phyloP scores from a whole-genome alignment of 1,284 basidiomycete species.

The Irpex lacteus region DNA sequence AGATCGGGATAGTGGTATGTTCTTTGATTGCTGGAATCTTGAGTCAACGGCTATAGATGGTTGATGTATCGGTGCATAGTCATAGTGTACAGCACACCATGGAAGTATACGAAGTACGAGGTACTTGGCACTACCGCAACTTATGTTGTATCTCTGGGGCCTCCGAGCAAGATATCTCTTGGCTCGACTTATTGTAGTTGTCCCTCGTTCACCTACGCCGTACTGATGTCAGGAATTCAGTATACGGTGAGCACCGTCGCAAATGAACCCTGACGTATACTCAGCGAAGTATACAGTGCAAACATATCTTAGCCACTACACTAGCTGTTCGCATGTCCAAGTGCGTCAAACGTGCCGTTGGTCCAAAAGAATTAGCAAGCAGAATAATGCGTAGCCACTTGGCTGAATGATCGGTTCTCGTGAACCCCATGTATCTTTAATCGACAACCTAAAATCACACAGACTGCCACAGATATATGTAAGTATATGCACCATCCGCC shows the following conservation, averaged over 20 bases:
- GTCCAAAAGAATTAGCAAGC: conserved; percentile 43
- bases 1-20: conserved; percentile 59
- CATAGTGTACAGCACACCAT: conserved; percentile 55
- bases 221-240: conserved; percentile 55
- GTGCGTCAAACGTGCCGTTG: conserved; percentile 47
- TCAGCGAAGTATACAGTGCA: conserved; percentile 48
- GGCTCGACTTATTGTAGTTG: conserved; percentile 67
- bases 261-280: background rate
- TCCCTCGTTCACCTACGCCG: conserved; percentile 64
- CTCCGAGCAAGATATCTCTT: conserved; percentile 27
- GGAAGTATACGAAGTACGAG: conserved; percentile 58
- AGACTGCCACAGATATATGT: too few relatives aligned
- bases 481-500: too few relatives aligned
- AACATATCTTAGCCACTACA: conserved; percentile 67
- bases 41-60: background rate
- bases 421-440: too few relatives aligned
- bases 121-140: conserved; percentile 62
- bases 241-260: conserved; percentile 50
- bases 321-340: conserved; percentile 53
- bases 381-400: background rate
- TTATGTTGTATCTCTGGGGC: conserved; percentile 56
- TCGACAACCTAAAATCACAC: too few relatives aligned
- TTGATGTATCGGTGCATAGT: conserved; percentile 37
- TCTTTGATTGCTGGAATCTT: background rate
- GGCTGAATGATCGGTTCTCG: too few relatives aligned